These are phyloP conservation scores for Tritrichomonas foetus DNA, from an alignment of 208 protist species.

Conservation along the genomic window DNA sequence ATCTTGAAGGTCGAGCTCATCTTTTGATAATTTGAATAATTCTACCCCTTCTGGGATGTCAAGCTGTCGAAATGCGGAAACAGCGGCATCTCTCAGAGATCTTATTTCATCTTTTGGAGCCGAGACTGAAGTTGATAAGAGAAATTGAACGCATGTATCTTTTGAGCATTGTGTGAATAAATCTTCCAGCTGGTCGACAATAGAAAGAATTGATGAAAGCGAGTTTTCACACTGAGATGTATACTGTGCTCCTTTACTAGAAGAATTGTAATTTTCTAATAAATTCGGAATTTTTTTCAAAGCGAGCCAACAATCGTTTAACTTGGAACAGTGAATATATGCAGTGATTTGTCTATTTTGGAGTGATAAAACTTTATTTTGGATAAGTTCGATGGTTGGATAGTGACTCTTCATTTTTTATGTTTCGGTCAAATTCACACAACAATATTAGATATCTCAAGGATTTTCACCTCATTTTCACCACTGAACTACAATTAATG, in stretches of 20 bases:
- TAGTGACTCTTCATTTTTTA: too few relatives aligned
- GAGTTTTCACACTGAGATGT: too few relatives aligned
- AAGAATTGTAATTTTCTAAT: not conserved
- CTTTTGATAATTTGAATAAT: not conserved
- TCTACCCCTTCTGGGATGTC: not conserved
- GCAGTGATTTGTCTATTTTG: not conserved
- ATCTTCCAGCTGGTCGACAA: not conserved
- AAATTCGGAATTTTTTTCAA: not conserved
- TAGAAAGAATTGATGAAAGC: not conserved
- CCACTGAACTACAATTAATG: too few relatives aligned
- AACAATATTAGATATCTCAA: too few relatives aligned
- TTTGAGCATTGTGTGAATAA: not conserved
- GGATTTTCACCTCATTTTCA: too few relatives aligned
- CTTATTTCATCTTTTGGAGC: not conserved
- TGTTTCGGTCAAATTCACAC: too few relatives aligned
- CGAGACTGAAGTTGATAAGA: not conserved
- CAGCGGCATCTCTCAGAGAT: not conserved
- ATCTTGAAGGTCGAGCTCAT: not conserved
- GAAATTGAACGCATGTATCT: constrained; percentile 24
- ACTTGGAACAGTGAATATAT: constrained; percentile 13
- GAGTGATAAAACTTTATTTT: not conserved
- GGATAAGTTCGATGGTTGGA: too few relatives aligned
- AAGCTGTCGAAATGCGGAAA: not conserved
- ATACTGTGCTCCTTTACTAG: not conserved
- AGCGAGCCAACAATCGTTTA: not conserved